A percentile compares a stretch with the other conserved stretches of the same genome.
Evolutionary conservation across 331 rosid genomes (phyloP).

Genomic region (Arachis monticola): DNA sequence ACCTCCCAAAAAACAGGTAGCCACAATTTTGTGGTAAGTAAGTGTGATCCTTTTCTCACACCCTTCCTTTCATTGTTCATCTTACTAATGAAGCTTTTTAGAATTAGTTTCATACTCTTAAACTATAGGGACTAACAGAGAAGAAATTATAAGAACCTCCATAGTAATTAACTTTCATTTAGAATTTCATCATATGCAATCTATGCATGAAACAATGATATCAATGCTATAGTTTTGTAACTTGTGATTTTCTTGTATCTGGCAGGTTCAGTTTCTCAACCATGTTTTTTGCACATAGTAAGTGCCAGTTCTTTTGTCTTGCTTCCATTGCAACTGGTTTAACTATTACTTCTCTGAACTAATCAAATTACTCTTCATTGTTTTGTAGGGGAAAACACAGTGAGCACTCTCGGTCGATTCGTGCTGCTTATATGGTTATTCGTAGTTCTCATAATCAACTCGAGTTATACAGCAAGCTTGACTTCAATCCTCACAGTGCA

Average conservation of each 20-base stretch:
- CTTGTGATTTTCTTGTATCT: slow-evolving; percentile 31
- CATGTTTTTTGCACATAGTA: slow-evolving; percentile 84
- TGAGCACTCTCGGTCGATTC: slow-evolving; percentile 82
- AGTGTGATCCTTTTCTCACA: slow-evolving; percentile 12
- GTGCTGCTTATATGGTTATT: slow-evolving; percentile 82
- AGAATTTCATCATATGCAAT: too few relatives aligned
- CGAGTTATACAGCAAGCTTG: slow-evolving; percentile 90
- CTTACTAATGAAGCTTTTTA: slow-evolving; percentile 8
- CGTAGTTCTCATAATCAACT: slow-evolving; percentile 78
- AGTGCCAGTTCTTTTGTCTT: slow-evolving; percentile 44
- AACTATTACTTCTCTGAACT: slow-evolving; percentile 20
- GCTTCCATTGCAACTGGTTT: slow-evolving; percentile 20
- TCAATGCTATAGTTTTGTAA: slow-evolving; percentile 28
- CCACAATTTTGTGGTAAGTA: slow-evolving; percentile 76
- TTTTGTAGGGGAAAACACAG: slow-evolving; percentile 71
- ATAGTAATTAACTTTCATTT: too few relatives aligned
- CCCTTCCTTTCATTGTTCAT: neutral
- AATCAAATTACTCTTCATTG: slow-evolving; percentile 25
- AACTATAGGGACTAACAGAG: too few relatives aligned
- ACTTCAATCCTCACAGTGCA: slow-evolving; percentile 91
- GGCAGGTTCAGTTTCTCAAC: slow-evolving; percentile 94
- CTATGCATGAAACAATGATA: slow-evolving; percentile 23
- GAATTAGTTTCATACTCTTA: too few relatives aligned
- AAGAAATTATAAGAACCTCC: too few relatives aligned
- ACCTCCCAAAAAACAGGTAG: slow-evolving; percentile 71